A percentile compares a stretch with the other conserved stretches of the same genome.
phyloP scores from a whole-genome alignment of 768 basidiomycete genomes.

The Russula sp. region DNA sequence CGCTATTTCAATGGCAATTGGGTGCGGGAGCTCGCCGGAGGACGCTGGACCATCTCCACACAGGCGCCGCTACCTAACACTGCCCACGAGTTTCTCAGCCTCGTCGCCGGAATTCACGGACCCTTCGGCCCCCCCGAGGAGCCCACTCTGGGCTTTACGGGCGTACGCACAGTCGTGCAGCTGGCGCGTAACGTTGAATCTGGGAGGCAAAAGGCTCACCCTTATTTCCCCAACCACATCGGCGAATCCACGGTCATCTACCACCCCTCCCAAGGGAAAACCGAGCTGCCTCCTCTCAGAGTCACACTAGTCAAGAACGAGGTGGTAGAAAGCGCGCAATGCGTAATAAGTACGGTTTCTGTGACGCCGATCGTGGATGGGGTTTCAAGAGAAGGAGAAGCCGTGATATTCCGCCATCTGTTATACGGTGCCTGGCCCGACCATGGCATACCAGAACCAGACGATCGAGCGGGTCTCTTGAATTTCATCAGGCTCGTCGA shows the following conservation, averaged over 20 bases:
- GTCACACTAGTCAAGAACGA: constrained; percentile 54
- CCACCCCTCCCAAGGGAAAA: constrained; percentile 45
- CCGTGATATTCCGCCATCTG: constrained; percentile 64
- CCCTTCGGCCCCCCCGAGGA: constrained; percentile 35
- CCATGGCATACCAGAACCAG: constrained; percentile 68
- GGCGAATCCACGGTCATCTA: constrained; percentile 48
- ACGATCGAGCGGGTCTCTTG: constrained; percentile 58
- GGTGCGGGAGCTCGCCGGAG: constrained; percentile 71
- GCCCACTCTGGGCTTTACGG: constrained; percentile 37
- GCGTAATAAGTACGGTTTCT: constrained; percentile 59
- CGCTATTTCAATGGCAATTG: constrained; percentile 83
- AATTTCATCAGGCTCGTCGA: constrained; percentile 66
- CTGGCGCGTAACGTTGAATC: constrained; percentile 71
- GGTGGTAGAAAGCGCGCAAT: constrained; percentile 54
- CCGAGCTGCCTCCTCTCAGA: constrained; percentile 43
- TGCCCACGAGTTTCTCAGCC: constrained; percentile 70
- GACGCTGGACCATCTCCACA: constrained; percentile 80
- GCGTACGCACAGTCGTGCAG: constrained; percentile 75
- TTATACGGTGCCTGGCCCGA: constrained; percentile 81
- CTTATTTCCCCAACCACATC: constrained; percentile 65
- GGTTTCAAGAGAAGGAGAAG: constrained; percentile 35
- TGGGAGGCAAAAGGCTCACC: constrained; percentile 68
- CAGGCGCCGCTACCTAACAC: constrained; percentile 76
- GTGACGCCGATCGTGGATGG: constrained; percentile 41
- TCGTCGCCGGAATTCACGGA: constrained; percentile 50